phyloP scores from a whole-genome alignment of 305 asterid genomes.

The Fraxinus paxiana region DNA sequence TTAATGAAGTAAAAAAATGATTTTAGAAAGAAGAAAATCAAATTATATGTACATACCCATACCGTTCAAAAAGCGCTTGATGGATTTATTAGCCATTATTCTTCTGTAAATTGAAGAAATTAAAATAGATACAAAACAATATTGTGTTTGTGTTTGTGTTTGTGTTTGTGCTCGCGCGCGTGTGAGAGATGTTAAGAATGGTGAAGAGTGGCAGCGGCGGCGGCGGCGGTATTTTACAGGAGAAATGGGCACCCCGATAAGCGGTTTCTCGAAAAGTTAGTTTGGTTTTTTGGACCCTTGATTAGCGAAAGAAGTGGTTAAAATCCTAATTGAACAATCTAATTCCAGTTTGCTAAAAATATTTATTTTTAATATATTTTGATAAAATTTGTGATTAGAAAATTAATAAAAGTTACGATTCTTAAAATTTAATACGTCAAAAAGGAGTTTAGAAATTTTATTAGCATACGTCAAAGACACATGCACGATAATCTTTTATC shows the following conservation, averaged over 20 bases:
- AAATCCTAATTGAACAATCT: background rate
- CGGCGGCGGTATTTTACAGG: background rate
- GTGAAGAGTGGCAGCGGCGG: background rate
- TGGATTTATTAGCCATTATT: conserved; percentile 39
- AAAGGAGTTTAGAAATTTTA: background rate
- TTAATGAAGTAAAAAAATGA: background rate
- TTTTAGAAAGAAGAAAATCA: background rate
- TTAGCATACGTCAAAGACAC: background rate
- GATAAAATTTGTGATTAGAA: background rate
- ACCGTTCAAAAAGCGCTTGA: conserved; percentile 37
- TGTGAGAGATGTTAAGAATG: background rate
- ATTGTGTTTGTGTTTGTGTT: too few relatives aligned
- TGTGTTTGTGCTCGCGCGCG: background rate
- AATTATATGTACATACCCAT: conserved; percentile 25
- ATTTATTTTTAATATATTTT: too few relatives aligned
- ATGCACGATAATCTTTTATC: background rate
- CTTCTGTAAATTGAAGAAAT: background rate
- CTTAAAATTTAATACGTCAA: too few relatives aligned
- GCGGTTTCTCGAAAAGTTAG: background rate
- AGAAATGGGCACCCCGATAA: background rate
- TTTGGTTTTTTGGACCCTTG: background rate
- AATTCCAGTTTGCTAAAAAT: background rate
- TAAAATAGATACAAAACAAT: background rate
- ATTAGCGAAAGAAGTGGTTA: background rate
- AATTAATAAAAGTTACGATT: too few relatives aligned